Conservation (phyloP, 2,329 filamentous ascomycete genomes). For the Salinomyces thailandicus region DNA sequence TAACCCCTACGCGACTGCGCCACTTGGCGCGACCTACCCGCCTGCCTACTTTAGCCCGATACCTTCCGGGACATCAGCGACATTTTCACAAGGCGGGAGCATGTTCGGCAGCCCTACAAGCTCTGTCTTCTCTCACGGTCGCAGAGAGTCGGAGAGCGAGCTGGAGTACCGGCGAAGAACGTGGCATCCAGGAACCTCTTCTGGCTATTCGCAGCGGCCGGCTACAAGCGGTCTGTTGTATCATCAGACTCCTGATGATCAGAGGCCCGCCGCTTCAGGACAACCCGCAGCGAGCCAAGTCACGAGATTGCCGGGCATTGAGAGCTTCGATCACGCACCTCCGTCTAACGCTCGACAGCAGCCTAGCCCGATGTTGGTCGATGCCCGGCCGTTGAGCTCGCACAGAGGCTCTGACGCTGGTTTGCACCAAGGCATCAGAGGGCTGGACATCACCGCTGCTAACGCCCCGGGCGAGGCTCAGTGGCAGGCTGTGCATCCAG, state of each 20-base stretch:
- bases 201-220: constrained; percentile 49
- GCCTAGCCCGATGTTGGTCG: constrained; percentile 68
- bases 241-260: constrained; percentile 58
- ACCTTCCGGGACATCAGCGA: constrained; percentile 45
- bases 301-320: constrained; percentile 74
- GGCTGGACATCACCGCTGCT: constrained; percentile 51
- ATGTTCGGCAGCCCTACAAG: constrained; percentile 58
- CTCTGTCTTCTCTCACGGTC: constrained; percentile 51
- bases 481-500: constrained; percentile 14
- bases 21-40: constrained; percentile 43
- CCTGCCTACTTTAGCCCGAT: constrained; percentile 46
- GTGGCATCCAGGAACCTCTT: constrained; percentile 73
- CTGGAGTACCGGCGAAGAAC: constrained; percentile 74
- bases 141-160: constrained; percentile 59
- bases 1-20: constrained; percentile 56
- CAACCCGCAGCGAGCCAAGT: constrained; percentile 47
- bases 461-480: constrained; percentile 25
- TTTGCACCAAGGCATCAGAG: constrained; percentile 55
- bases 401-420: constrained; percentile 45
- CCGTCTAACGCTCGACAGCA: constrained; percentile 51
- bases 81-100: constrained; percentile 48
- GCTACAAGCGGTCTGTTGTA: constrained; percentile 65
- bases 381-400: constrained; percentile 36
- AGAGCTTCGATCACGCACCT: constrained; percentile 74
- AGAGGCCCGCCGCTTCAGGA: constrained; percentile 46